phyloP scores from a whole-genome alignment of 2,329 filamentous ascomycete species.

The Nemania diffusa region DNA sequence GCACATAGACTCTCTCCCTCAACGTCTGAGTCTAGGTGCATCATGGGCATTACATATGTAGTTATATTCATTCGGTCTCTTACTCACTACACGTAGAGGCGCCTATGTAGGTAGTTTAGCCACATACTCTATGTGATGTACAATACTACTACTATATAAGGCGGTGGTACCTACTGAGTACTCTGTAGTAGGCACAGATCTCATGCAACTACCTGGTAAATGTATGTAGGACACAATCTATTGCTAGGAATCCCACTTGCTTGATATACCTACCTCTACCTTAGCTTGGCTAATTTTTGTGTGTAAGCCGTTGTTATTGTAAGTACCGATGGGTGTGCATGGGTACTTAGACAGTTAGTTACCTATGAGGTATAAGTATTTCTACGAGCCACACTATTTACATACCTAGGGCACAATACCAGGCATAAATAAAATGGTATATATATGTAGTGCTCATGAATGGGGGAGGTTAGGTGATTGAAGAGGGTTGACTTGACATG shows the following conservation, averaged over 20 bases:
- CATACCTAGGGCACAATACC: background rate
- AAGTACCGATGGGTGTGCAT: background rate
- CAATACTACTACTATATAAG: background rate
- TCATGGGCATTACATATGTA: too few relatives aligned
- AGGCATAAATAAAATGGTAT: slow-evolving; percentile 2
- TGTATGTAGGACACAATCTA: background rate
- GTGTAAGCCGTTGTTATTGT: background rate
- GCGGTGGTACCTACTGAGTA: too few relatives aligned
- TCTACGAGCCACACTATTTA: background rate
- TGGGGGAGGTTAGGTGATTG: slow-evolving; percentile 6
- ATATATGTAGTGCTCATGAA: slow-evolving; percentile 7
- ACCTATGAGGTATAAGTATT: too few relatives aligned
- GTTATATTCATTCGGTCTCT: too few relatives aligned
- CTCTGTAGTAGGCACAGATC: background rate
- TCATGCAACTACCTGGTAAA: background rate
- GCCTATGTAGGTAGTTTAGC: background rate
- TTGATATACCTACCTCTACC: too few relatives aligned
- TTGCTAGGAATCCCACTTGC: background rate
- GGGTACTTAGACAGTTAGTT: background rate
- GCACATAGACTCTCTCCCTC: too few relatives aligned
- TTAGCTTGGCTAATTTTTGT: background rate
- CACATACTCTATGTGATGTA: background rate
- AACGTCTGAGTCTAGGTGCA: too few relatives aligned
- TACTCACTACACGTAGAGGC: too few relatives aligned
- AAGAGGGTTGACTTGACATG: slow-evolving; percentile 21